Conservation (phyloP, 495 filamentous ascomycete genomes). For the Hypoxylon lienhwacheense region DNA sequence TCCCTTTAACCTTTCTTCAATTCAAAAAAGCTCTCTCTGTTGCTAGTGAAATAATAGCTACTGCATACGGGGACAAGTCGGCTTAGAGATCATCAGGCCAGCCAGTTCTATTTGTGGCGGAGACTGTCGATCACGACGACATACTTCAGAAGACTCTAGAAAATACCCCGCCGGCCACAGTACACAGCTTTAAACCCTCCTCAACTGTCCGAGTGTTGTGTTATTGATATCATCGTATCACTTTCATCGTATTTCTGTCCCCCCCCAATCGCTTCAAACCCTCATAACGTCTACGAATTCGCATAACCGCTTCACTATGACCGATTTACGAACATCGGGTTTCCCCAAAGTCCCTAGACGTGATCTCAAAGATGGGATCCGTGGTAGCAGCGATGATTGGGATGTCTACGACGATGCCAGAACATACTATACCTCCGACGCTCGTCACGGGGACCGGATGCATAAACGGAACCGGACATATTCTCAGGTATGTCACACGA, state of each 20-base stretch:
- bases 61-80: slow-evolving; percentile 4
- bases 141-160: slow-evolving; percentile 23
- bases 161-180: slow-evolving; percentile 9
- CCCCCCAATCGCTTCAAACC: slow-evolving; percentile 4
- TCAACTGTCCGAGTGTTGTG: slow-evolving; percentile 8
- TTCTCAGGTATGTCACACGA: slow-evolving; percentile 45
- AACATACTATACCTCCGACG: slow-evolving; percentile 54
- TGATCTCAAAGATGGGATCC: slow-evolving; percentile 23
- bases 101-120: neutral
- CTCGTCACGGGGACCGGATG: slow-evolving; percentile 47
- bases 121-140: slow-evolving; percentile 6
- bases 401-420: slow-evolving; percentile 52
- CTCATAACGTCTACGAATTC: slow-evolving; percentile 18
- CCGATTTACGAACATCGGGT: slow-evolving; percentile 30
- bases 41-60: no score
- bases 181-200: neutral
- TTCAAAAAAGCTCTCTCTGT: no score
- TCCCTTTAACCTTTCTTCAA: no score
- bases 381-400: slow-evolving; percentile 37
- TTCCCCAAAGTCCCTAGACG: slow-evolving; percentile 17
- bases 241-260: slow-evolving; percentile 25
- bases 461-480: slow-evolving; percentile 51
- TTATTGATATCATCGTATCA: slow-evolving; percentile 10
- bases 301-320: slow-evolving; percentile 16
- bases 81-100: neutral